Conservation (phyloP, 352 stramenopile species). For the Phytophthora palmivora region DNA sequence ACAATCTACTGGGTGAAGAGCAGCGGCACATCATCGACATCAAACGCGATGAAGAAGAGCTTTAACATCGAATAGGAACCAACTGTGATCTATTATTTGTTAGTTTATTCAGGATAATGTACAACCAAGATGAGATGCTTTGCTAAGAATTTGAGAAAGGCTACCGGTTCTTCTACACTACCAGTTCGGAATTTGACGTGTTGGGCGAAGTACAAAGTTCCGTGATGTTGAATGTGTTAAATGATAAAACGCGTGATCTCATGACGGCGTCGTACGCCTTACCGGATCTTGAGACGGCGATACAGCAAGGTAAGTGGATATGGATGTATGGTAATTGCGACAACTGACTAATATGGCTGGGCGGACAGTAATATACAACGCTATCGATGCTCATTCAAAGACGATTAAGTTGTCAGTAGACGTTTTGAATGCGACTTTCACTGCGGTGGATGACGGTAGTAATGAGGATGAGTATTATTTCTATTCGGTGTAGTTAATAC, state of each 20-base stretch:
- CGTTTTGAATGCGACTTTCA: slow-evolving; percentile 58
- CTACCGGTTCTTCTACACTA: slow-evolving; percentile 3
- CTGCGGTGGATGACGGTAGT: slow-evolving; percentile 73
- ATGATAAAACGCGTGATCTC: slow-evolving; percentile 47
- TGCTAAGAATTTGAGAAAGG: slow-evolving; percentile 28
- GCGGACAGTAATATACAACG: slow-evolving; percentile 73
- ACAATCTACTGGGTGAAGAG: slow-evolving; percentile 22
- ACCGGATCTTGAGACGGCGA: slow-evolving; percentile 58
- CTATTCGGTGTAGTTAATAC: too few species aligned
- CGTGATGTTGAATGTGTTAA: slow-evolving; percentile 41
- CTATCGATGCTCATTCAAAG: slow-evolving; percentile 66
- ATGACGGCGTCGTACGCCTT: slow-evolving; percentile 68
- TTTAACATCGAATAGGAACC: slow-evolving; percentile 5
- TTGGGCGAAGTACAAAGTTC: slow-evolving; percentile 6
- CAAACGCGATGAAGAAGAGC: neutral
- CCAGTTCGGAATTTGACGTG: slow-evolving; percentile 18
- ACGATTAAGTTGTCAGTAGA: slow-evolving; percentile 57
- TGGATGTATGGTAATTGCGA: neutral
- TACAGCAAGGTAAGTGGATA: slow-evolving; percentile 68
- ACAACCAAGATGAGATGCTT: neutral
- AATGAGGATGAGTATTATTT: too few species aligned
- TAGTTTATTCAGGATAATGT: too few species aligned
- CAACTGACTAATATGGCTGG: neutral
- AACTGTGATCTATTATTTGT: neutral
- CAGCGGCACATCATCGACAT: slow-evolving; percentile 18